Conservation (phyloP, 208 protist species). For the Trypanosoma melophagium region DNA sequence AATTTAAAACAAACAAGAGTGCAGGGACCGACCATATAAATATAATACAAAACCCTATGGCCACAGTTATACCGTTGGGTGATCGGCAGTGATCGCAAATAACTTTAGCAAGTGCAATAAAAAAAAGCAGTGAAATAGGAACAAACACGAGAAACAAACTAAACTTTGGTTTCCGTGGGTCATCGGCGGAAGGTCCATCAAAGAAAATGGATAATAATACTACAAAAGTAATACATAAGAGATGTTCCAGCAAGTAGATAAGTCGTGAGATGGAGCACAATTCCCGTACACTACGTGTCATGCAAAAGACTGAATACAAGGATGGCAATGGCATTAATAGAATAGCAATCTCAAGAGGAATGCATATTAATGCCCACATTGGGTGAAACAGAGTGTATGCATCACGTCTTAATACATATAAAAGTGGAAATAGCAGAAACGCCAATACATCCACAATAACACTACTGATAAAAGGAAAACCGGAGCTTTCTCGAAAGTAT, state of each 20-base stretch:
- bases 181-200: slow-evolving; percentile 17
- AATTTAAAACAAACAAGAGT: slow-evolving; percentile 9
- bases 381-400: slow-evolving; percentile 13
- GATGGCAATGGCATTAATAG: background rate
- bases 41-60: background rate
- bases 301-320: background rate
- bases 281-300: background rate
- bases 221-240: slow-evolving; percentile 8
- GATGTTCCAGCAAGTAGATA: background rate
- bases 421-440: slow-evolving; percentile 15
- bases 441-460: slow-evolving; percentile 8
- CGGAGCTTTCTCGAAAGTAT: slow-evolving; percentile 7
- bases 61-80: background rate
- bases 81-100: background rate
- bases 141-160: slow-evolving; percentile 5
- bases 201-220: slow-evolving; percentile 15
- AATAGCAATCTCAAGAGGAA: slow-evolving; percentile 13
- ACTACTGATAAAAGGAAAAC: slow-evolving; percentile 3
- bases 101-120: slow-evolving; percentile 1
- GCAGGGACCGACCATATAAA: background rate
- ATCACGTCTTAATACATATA: slow-evolving; percentile 3
- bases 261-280: background rate
- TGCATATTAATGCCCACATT: slow-evolving; percentile 8
- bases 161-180: slow-evolving; percentile 18
- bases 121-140: slow-evolving; percentile 8